phyloP scores from a whole-genome alignment of 345 rosid genomes.

The Citrus sinensis region DVS_A1.0 CM039167.1:9290501-9291000 shows the following conservation, averaged over 20 bases:
- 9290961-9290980: constrained; percentile 75
- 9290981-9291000: constrained; percentile 72
- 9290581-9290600: constrained; percentile 14
- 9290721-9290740: constrained; percentile 65
- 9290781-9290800: constrained; percentile 39
- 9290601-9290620: constrained; percentile 20
- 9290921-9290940: constrained; percentile 89
- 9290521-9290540: not conserved
- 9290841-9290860: constrained; percentile 89
- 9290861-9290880: constrained; percentile 71
- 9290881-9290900: constrained; percentile 94
- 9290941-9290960: constrained; percentile 74
- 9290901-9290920: constrained; percentile 90
- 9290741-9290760: constrained; percentile 40
- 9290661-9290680: constrained; percentile 77
- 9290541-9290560: not conserved
- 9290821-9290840: constrained; percentile 85
- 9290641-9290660: constrained; percentile 94
- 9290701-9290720: constrained; percentile 78
- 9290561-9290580: not conserved
- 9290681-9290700: constrained; percentile 79
- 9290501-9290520: not conserved
- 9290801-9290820: constrained; percentile 68
- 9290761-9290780: constrained; percentile 36
- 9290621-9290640: constrained; percentile 84